Evolutionary conservation across 1,284 basidiomycete genomes (phyloP), one percentile per base, ranked within the genome.

Genomic region (Thecaphora thlaspeos): DNA sequence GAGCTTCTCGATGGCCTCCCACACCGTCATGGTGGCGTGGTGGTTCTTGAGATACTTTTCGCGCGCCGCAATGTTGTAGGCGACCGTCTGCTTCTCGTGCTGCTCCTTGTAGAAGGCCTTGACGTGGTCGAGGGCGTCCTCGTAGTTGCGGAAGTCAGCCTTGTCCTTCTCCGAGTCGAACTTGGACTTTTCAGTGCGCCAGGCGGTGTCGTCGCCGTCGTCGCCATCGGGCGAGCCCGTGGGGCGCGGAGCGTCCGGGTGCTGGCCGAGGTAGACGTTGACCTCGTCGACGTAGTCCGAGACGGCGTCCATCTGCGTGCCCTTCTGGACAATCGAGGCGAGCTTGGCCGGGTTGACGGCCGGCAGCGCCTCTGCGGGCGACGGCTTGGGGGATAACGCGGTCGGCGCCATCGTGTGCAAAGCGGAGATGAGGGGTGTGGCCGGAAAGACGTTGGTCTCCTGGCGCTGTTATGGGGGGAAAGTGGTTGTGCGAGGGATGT

Each of bases 1-100:
- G 54, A 94, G 85, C 82, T 87, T 85, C 75, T 93, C 90, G 79
- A 93, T 91, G 5, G 91, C 91, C 71, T 91, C 86, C 91, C 91
- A 93, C 30, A 94, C 82, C 48, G 76, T 75, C 80, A 67, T 58
- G 30, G 22, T 37, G 11, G 62, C 67, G 22, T 70, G 51, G 28
- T 50, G 54, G 44, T 61, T 57, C 41, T 57, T 48, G 10, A 69
- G 47, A 47, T 61, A 70, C 9, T 48, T 46, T 15, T 63, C 50
- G 19, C 67, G 49, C 2, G 64, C 64, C 8, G 26, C 53, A 11
- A 70, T 40, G 58, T 70, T 70, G 67, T 61, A 70, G 1, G 47
- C 57, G 14, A 70, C 63, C 12, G 67, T 70, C 79, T 94, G 91
- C 75, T 92, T 93, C 70, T 86, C 84, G 73, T 93, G 90, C 76